These are phyloP conservation scores for Didymella lethalis DNA, from an alignment of 2,329 filamentous ascomycete species.

Conservation along the genomic window DNA sequence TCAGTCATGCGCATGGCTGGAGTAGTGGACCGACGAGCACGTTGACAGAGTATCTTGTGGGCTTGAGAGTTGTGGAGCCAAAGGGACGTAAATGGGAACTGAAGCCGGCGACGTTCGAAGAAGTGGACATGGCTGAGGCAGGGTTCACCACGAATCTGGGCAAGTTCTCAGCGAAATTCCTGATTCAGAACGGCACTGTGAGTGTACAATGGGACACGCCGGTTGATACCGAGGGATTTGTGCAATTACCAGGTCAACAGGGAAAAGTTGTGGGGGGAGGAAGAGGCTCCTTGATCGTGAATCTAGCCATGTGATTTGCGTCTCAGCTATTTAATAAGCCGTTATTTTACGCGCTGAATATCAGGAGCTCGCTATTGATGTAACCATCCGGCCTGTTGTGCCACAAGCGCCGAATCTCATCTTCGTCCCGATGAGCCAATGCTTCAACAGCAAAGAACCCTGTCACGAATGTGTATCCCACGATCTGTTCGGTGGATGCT, in stretches of 20 bases:
- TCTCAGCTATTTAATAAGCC: too few relatives aligned
- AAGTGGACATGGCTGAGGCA: conserved; percentile 3
- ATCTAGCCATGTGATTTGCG: too few relatives aligned
- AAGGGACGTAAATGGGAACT: conserved; percentile 55
- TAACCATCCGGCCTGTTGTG: too few relatives aligned
- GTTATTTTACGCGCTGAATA: too few relatives aligned
- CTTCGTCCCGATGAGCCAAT: too few relatives aligned
- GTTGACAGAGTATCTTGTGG: conserved; percentile 55
- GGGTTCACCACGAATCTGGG: conserved; percentile 7
- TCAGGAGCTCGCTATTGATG: too few relatives aligned
- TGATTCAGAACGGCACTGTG: not conserved
- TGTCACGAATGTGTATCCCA: too few relatives aligned
- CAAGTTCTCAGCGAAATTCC: conserved; percentile 5
- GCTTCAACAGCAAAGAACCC: too few relatives aligned
- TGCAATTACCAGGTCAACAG: conserved; percentile 5
- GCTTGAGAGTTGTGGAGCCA: conserved; percentile 52
- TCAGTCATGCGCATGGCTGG: conserved; percentile 56
- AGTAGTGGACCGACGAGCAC: conserved; percentile 45
- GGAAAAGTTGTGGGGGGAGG: not conserved
- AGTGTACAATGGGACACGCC: conserved; percentile 9
- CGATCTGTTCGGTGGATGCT: too few relatives aligned
- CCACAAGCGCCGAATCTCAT: too few relatives aligned
- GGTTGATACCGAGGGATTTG: conserved; percentile 2
- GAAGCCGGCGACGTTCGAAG: conserved; percentile 39
- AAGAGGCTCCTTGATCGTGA: not conserved